Percentiles rank a stretch among this genome's conserved stretches.
Evolutionary conservation across 306 rosid species (phyloP).

Genomic region (Citrullus mucosospermus): DNA sequence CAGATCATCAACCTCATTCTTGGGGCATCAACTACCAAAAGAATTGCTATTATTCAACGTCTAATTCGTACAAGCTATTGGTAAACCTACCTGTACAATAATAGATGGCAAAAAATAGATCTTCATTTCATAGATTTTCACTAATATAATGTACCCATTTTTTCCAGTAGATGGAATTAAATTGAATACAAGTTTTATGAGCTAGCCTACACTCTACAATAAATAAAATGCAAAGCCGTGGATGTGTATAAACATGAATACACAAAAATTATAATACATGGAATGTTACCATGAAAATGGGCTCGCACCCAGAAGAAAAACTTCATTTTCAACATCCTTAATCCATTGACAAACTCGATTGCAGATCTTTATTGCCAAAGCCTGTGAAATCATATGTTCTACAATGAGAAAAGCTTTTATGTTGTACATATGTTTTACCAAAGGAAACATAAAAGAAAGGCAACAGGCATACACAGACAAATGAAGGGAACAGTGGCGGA

Average conservation of each 20-base stretch:
- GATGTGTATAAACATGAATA: conserved; percentile 12
- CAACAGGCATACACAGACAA: not conserved
- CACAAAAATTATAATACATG: conserved; percentile 33
- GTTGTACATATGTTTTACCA: not conserved
- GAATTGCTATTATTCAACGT: not conserved
- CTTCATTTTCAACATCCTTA: conserved; percentile 86
- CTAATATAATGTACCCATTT: not conserved
- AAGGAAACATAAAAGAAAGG: not conserved
- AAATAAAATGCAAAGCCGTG: not conserved
- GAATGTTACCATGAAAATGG: conserved; percentile 90
- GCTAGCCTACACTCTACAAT: conserved; percentile 1
- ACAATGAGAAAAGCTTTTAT: conserved; percentile 8
- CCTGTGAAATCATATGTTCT: conserved; percentile 37
- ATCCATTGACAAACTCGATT: conserved; percentile 94
- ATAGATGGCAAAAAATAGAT: not conserved
- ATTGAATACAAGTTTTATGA: not conserved
- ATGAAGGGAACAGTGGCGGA: not conserved
- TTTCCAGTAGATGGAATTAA: not conserved
- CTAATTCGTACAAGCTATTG: not conserved
- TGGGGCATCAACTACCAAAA: not conserved
- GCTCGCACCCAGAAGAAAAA: conserved; percentile 90
- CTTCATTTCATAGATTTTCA: not conserved
- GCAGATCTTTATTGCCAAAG: conserved; percentile 80
- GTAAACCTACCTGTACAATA: not conserved
- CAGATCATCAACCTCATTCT: not conserved